Evolutionary conservation across 2,329 filamentous ascomycete species (phyloP).

Genomic region (Chaetoscypha palmicola): DNA sequence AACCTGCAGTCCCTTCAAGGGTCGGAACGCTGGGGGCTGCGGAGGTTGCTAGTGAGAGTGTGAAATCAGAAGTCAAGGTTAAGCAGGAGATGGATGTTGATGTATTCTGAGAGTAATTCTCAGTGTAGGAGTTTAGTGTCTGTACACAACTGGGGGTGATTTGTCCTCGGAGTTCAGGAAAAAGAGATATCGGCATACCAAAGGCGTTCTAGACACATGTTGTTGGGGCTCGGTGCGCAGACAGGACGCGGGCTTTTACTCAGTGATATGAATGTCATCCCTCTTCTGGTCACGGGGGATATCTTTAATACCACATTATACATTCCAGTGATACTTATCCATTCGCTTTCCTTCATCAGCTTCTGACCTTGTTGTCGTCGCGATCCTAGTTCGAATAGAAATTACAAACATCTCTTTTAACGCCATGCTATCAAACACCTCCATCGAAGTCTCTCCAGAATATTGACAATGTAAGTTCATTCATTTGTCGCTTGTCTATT

Average conservation of each 20-base stretch:
- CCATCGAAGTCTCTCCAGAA: no score
- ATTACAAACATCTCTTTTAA: slow-evolving; percentile 24
- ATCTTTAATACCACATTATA: slow-evolving; percentile 23
- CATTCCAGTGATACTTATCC: slow-evolving; percentile 17
- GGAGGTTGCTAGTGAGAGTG: slow-evolving; percentile 28
- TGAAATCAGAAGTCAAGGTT: slow-evolving; percentile 14
- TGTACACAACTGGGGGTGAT: no score
- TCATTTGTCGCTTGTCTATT: slow-evolving; percentile 16
- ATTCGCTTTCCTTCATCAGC: slow-evolving; percentile 5
- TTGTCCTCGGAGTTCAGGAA: no score
- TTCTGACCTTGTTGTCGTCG: no score
- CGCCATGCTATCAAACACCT: slow-evolving; percentile 31
- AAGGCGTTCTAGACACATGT: no score
- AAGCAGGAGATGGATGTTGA: slow-evolving; percentile 43
- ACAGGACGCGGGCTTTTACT: no score
- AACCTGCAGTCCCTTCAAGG: slow-evolving; percentile 26
- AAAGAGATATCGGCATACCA: no score
- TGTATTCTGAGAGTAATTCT: slow-evolving; percentile 32
- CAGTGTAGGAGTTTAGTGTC: background rate
- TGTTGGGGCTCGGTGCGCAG: no score
- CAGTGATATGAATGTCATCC: no score
- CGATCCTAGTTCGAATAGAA: no score
- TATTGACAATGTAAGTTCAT: no score
- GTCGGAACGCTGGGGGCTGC: slow-evolving; percentile 33
- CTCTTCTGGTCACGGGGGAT: no score